A percentile compares a stretch with the other conserved stretches of the same genome.
phyloP scores from a whole-genome alignment of 345 rosid genomes.

The Lenwebbia sp. region DNA sequence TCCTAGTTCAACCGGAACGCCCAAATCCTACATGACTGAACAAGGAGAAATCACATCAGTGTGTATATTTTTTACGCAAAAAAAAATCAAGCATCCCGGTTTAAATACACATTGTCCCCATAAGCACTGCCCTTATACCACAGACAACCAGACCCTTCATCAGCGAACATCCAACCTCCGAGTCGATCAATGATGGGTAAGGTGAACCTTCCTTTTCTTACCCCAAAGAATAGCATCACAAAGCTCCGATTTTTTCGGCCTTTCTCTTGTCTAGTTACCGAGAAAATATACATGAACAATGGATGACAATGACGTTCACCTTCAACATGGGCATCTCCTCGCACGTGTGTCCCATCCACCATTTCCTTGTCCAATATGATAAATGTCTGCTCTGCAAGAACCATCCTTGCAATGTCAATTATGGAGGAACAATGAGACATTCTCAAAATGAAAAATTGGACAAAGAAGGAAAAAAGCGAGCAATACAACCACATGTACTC shows the following conservation, averaged over 20 bases:
- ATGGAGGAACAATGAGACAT: neutral
- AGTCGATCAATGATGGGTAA: neutral
- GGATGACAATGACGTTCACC: constrained; percentile 19
- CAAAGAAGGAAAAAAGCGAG: neutral
- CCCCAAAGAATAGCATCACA: neutral
- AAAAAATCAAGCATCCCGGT: neutral
- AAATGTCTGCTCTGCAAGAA: constrained; percentile 73
- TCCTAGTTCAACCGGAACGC: neutral
- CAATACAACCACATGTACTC: neutral
- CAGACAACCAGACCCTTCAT: neutral
- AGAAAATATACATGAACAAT: neutral
- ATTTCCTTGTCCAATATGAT: constrained; percentile 73
- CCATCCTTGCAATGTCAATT: neutral
- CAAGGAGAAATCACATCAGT: neutral
- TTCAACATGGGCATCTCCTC: constrained; percentile 60
- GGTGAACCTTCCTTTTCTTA: neutral
- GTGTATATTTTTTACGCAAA: fast-evolving
- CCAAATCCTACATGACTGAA: neutral
- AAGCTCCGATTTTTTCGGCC: neutral
- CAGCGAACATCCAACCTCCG: neutral
- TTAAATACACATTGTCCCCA: neutral
- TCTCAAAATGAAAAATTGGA: neutral
- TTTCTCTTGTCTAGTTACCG: neutral
- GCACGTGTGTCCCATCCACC: constrained; percentile 37
- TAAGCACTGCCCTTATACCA: neutral